A percentile compares a stretch with the other conserved stretches of the same genome.
These are phyloP conservation scores for Microdochium bolleyi DNA, from an alignment of 2,329 filamentous ascomycete genomes.

Conservation along the genomic window DNA sequence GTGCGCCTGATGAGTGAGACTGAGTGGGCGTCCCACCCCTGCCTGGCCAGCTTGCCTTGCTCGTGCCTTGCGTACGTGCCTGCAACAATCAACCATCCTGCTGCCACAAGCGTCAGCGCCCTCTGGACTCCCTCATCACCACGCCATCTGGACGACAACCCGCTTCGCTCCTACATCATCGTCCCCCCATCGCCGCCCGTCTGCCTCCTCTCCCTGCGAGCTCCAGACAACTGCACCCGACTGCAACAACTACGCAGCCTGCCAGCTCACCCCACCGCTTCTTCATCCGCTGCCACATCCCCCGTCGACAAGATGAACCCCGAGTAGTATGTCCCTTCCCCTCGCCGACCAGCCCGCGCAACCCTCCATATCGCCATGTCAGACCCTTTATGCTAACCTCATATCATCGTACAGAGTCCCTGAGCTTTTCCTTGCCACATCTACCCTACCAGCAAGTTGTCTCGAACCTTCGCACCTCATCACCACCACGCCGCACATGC, in stretches of 20 bases:
- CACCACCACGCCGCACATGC: too few relatives aligned
- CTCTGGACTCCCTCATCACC: background rate
- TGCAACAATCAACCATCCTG: background rate
- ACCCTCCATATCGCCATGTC: constrained; percentile 13
- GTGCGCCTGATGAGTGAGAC: too few relatives aligned
- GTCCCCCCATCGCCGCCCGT: background rate
- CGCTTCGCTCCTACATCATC: background rate
- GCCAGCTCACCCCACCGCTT: constrained; percentile 5
- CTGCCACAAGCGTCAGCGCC: background rate
- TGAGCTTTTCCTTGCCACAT: too few relatives aligned
- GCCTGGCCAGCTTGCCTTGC: background rate
- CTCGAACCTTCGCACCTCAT: too few relatives aligned
- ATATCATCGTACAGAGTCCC: background rate
- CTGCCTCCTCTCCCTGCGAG: background rate
- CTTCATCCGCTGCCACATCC: constrained; percentile 2
- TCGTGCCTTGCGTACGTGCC: background rate
- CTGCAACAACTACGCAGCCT: background rate
- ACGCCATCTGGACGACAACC: background rate
- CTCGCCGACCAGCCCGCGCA: background rate
- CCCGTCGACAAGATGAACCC: constrained; percentile 68
- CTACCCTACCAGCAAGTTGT: too few relatives aligned
- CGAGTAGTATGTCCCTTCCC: constrained; percentile 67
- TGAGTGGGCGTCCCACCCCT: too few relatives aligned
- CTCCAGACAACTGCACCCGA: background rate
- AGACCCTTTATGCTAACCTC: constrained; percentile 1